Conservation (phyloP, 2,329 filamentous ascomycete species). For the Parastagonospora nodorum region DNA sequence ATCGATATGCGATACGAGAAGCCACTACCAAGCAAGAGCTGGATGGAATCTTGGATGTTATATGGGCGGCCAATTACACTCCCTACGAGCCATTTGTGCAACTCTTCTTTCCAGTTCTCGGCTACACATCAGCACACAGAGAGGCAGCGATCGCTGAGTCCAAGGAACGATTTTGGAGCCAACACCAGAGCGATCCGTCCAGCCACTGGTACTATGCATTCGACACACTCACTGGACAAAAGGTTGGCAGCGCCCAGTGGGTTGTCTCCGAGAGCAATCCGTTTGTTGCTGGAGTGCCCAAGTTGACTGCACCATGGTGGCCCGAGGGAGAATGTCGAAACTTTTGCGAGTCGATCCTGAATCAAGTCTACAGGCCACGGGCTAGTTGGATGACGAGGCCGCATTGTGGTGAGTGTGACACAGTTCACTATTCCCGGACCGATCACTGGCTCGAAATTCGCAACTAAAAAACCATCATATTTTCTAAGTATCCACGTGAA, state of each 20-base stretch:
- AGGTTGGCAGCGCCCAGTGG: slow-evolving; percentile 42
- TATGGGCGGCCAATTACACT: slow-evolving; percentile 42
- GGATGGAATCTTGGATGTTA: slow-evolving; percentile 37
- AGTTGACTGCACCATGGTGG: slow-evolving; percentile 41
- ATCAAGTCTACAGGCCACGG: slow-evolving; percentile 38
- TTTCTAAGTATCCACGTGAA: neutral
- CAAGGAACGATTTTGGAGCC: slow-evolving; percentile 37
- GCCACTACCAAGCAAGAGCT: slow-evolving; percentile 35
- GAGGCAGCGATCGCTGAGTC: slow-evolving; percentile 33
- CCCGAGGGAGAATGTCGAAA: slow-evolving; percentile 39
- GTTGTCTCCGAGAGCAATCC: slow-evolving; percentile 33
- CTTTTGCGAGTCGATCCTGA: slow-evolving; percentile 41
- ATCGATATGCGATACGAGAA: slow-evolving; percentile 32
- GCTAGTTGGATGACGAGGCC: slow-evolving; percentile 40
- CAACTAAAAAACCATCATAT: neutral
- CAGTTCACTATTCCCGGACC: neutral
- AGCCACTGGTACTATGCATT: slow-evolving; percentile 43
- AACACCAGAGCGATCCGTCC: slow-evolving; percentile 27
- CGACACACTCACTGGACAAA: slow-evolving; percentile 24
- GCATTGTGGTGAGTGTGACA: slow-evolving; percentile 37
- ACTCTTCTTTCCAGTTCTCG: slow-evolving; percentile 41
- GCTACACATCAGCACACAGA: slow-evolving; percentile 30
- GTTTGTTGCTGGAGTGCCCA: slow-evolving; percentile 33
- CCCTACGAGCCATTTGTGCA: slow-evolving; percentile 44
- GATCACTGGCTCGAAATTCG: neutral